Percentiles rank a stretch among this genome's conserved stretches.
These are phyloP conservation scores for Osmanthus fragrans DNA, from an alignment of 257 asterid species.

Conservation along the genomic window DNA sequence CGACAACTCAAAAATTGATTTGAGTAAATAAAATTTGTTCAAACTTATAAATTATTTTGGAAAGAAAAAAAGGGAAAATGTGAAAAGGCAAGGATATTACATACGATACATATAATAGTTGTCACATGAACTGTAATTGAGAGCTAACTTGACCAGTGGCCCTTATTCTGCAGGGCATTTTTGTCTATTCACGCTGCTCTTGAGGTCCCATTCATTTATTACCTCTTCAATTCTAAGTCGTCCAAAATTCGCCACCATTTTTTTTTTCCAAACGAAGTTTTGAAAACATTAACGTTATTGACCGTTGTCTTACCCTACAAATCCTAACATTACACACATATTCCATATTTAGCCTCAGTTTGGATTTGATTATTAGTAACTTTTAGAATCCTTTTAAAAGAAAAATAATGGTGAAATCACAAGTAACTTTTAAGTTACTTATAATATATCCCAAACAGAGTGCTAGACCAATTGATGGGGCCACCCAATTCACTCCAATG, in stretches of 20 bases:
- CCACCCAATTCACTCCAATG: too few relatives aligned
- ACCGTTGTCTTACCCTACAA: constrained; percentile 25
- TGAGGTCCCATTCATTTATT: constrained; percentile 2
- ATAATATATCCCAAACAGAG: too few relatives aligned
- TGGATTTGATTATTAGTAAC: too few relatives aligned
- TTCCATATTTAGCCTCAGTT: not conserved
- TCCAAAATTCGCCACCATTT: not conserved
- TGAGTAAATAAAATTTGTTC: too few relatives aligned
- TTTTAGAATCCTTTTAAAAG: too few relatives aligned
- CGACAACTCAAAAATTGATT: too few relatives aligned
- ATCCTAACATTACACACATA: not conserved
- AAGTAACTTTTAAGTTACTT: too few relatives aligned
- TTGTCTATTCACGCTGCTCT: not conserved
- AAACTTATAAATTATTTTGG: too few relatives aligned
- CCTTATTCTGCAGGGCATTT: constrained; percentile 24
- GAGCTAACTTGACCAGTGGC: constrained; percentile 18
- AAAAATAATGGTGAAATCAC: too few relatives aligned
- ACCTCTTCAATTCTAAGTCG: constrained; percentile 18
- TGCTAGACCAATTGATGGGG: too few relatives aligned
- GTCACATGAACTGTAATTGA: constrained; percentile 9
- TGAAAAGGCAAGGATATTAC: not conserved
- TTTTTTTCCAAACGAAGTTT: constrained; percentile 10
- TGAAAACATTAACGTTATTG: constrained; percentile 31
- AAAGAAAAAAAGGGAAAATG: not conserved
- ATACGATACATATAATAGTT: not conserved